Conservation (phyloP, 2,329 filamentous ascomycete genomes). For the Cytospora schulzeri region DNA sequence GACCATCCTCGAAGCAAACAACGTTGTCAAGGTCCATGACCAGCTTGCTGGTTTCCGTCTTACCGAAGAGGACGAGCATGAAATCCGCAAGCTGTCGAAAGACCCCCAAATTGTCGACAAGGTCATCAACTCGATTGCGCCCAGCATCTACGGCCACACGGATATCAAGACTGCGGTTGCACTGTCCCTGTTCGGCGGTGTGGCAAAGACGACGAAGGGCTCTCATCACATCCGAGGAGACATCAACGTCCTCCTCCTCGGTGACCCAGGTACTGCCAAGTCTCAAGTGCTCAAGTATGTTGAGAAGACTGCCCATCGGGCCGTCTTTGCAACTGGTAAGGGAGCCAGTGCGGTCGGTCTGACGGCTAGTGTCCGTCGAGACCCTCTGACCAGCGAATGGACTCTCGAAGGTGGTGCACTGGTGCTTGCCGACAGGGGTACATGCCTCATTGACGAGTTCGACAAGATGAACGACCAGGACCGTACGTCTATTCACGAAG, state of each 20-base stretch:
- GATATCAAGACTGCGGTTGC: slow-evolving; percentile 98
- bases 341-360: slow-evolving; percentile 97
- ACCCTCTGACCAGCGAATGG: slow-evolving; percentile 96
- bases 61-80: slow-evolving; percentile 90
- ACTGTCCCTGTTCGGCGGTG: slow-evolving; percentile 90
- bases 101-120: slow-evolving; percentile 93
- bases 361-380: slow-evolving; percentile 92
- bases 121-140: slow-evolving; percentile 89
- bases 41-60: slow-evolving; percentile 95
- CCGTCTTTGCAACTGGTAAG: slow-evolving; percentile 96
- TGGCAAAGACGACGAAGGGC: slow-evolving; percentile 87
- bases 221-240: slow-evolving; percentile 91
- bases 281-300: slow-evolving; percentile 97
- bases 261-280: slow-evolving; percentile 96
- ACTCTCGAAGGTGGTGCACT: slow-evolving; percentile 94
- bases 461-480: slow-evolving; percentile 99
- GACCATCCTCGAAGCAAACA: slow-evolving; percentile 95
- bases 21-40: slow-evolving; percentile 95
- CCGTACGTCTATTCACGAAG: slow-evolving; percentile 96
- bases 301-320: slow-evolving; percentile 94
- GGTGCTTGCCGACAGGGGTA: slow-evolving; percentile 91
- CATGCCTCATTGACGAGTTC: slow-evolving; percentile 96
- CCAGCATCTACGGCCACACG: slow-evolving; percentile 94
- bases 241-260: slow-evolving; percentile 95
- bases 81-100: slow-evolving; percentile 83